Conservation (phyloP, 805 yeast species). For the Pichia deserticola region DNA sequence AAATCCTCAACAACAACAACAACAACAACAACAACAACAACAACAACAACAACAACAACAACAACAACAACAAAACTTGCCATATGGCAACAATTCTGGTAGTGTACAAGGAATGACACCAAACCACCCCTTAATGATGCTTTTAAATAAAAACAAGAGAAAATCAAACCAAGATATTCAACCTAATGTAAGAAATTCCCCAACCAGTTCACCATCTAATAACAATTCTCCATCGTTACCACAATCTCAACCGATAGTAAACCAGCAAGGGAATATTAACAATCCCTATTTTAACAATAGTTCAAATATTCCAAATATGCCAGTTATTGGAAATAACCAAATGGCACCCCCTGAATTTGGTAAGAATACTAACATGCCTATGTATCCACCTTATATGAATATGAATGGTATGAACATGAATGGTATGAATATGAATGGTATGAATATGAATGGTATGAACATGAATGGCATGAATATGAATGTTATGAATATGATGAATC, state of each 20-base stretch:
- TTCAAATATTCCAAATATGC: no score
- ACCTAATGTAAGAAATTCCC: no score
- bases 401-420: conserved; percentile 5
- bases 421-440: conserved; percentile 1
- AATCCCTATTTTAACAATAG: no score
- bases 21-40: background rate
- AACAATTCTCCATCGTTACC: no score
- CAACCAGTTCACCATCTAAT: no score
- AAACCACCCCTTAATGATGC: conserved; percentile 13
- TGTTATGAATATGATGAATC: background rate
- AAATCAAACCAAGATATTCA: background rate
- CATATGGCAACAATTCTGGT: background rate
- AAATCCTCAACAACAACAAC: background rate
- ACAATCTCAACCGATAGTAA: no score
- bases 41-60: conserved; percentile 1
- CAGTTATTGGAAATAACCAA: no score
- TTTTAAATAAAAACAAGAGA: conserved; percentile 11
- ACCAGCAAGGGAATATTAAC: no score
- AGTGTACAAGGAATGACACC: conserved; percentile 3
- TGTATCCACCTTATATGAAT: background rate
- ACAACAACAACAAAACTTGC: background rate
- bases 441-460: background rate
- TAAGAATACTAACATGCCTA: no score
- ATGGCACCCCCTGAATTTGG: no score
- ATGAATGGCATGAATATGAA: background rate